Percentiles rank a stretch among this genome's conserved stretches.
phyloP scores from a whole-genome alignment of 2,329 filamentous ascomycete genomes.

The Colletotrichum ledebouriae region DNA sequence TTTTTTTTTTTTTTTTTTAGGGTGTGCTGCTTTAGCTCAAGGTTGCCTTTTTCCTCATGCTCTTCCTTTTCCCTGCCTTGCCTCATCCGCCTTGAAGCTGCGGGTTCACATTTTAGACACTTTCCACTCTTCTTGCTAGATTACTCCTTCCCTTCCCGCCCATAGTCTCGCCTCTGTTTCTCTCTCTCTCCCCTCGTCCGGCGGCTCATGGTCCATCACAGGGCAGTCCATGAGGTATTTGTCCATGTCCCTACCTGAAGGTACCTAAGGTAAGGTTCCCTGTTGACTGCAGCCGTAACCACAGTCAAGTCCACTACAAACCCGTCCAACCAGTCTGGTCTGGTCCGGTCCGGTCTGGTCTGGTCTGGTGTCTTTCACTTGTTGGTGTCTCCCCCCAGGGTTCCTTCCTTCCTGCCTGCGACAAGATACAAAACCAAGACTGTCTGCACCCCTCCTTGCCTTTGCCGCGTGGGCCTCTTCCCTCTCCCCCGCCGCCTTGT shows the following conservation, averaged over 20 bases:
- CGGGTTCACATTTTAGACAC: background rate
- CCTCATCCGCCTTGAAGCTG: constrained; percentile 2
- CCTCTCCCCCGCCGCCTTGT: constrained; percentile 18
- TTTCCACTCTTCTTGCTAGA: background rate
- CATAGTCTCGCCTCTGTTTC: constrained; percentile 3
- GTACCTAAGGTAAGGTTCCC: too few relatives aligned
- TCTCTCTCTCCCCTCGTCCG: background rate
- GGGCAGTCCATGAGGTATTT: background rate
- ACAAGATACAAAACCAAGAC: constrained; percentile 43
- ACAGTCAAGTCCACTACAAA: background rate
- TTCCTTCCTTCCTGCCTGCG: constrained; percentile 37
- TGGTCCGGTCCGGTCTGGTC: background rate
- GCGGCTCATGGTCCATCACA: background rate
- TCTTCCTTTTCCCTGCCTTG: background rate
- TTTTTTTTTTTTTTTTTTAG: constrained; percentile 13
- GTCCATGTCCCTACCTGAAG: too few relatives aligned
- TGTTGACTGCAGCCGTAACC: too few relatives aligned
- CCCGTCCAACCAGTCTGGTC: background rate
- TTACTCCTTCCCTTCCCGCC: constrained; percentile 16
- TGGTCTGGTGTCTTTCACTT: constrained; percentile 15
- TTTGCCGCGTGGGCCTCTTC: constrained; percentile 13
- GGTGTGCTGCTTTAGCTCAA: too few relatives aligned
- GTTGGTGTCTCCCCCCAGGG: constrained; percentile 15
- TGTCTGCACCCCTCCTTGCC: constrained; percentile 31
- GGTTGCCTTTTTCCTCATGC: constrained; percentile 9